A percentile compares a stretch with the other conserved stretches of the same genome.
Evolutionary conservation across 805 yeast species (phyloP).

Genomic region (Wickerhamomyces xylosicus): DNA sequence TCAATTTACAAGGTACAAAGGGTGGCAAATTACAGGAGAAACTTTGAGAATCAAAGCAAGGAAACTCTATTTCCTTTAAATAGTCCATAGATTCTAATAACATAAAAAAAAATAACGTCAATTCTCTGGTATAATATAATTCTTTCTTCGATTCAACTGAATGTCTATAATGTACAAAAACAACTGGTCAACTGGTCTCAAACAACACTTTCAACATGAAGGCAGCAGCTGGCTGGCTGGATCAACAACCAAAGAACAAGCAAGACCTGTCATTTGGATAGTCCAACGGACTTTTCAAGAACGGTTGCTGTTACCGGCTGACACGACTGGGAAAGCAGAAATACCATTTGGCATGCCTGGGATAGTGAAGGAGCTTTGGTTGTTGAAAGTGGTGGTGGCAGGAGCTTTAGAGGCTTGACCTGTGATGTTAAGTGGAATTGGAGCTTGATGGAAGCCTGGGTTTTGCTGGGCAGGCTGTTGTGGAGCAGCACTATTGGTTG

Average conservation of each 20-base stretch:
- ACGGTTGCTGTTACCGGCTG: neutral
- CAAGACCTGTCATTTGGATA: too few species aligned
- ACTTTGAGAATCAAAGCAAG: slow-evolving; percentile 15
- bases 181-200: too few species aligned
- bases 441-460: neutral
- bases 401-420: neutral
- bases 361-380: neutral
- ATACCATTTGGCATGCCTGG: neutral
- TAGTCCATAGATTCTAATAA: too few species aligned
- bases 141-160: too few species aligned
- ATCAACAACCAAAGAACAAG: too few species aligned
- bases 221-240: too few species aligned
- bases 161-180: too few species aligned
- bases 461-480: neutral
- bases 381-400: neutral
- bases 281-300: too few species aligned
- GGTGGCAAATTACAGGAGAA: slow-evolving; percentile 34
- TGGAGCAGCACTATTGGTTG: too few species aligned
- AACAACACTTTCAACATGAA: too few species aligned
- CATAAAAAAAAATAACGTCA: too few species aligned
- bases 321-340: neutral
- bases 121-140: too few species aligned
- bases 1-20: slow-evolving; percentile 46
- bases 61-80: slow-evolving; percentile 22
- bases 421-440: neutral